phyloP scores from a whole-genome alignment of 2,329 filamentous ascomycete genomes.

The Claviceps pusilla region DNA sequence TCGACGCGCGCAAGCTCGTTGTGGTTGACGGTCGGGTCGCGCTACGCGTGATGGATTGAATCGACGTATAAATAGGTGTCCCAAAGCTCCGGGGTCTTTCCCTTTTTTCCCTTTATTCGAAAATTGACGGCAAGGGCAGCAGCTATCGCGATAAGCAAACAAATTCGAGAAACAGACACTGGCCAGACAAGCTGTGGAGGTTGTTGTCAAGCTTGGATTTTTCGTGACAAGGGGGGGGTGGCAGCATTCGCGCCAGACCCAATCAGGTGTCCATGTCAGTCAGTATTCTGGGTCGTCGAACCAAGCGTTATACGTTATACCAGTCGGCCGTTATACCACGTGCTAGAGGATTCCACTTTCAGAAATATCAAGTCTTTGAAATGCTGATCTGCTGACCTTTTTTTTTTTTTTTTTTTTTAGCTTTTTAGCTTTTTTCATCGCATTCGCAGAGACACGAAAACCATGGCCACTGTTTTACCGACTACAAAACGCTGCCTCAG shows the following conservation, averaged over 20 bases:
- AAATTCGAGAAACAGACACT: neutral
- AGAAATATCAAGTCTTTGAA: neutral
- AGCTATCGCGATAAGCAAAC: neutral
- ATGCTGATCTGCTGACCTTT: too few species aligned
- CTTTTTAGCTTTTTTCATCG: neutral
- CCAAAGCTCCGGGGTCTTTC: neutral
- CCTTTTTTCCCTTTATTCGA: neutral
- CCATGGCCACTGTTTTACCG: too few species aligned
- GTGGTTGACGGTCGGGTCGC: neutral
- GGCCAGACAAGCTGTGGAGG: slow-evolving; percentile 1
- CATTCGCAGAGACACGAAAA: neutral
- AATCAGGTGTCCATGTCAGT: slow-evolving; percentile 12
- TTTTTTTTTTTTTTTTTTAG: too few species aligned
- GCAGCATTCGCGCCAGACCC: slow-evolving; percentile 16
- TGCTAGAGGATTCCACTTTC: neutral
- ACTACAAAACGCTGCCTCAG: neutral
- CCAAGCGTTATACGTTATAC: neutral
- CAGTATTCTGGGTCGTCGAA: neutral
- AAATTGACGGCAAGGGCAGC: neutral
- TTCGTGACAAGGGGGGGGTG: slow-evolving; percentile 5
- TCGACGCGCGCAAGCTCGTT: neutral
- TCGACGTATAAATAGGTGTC: neutral
- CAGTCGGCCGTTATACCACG: neutral
- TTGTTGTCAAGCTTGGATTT: slow-evolving; percentile 6
- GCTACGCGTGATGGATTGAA: neutral